Evolutionary conservation across 179 eudicot genomes (phyloP).

Genomic region (Carnegiea gigantea): DNA sequence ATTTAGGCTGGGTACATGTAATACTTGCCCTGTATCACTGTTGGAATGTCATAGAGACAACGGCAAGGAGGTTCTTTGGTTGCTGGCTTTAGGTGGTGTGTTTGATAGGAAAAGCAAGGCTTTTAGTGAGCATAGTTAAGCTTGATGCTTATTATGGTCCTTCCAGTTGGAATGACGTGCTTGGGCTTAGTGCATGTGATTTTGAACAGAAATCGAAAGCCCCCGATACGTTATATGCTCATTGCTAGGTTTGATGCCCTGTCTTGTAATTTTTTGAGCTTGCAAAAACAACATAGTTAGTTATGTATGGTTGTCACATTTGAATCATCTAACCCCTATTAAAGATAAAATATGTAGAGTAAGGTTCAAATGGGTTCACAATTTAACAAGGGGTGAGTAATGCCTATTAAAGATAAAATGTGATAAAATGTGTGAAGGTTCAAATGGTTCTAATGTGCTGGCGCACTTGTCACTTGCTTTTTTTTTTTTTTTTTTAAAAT

Average conservation of each 20-base stretch:
- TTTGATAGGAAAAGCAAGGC: neutral
- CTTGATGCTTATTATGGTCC: neutral
- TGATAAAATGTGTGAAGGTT: too few species aligned
- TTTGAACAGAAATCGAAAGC: neutral
- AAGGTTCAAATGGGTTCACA: too few species aligned
- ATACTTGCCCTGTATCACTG: neutral
- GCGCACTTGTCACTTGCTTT: too few species aligned
- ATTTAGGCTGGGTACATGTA: conserved; percentile 10
- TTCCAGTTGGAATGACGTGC: neutral
- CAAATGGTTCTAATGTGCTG: too few species aligned
- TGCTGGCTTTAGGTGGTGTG: neutral
- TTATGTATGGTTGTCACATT: too few species aligned
- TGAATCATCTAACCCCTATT: too few species aligned
- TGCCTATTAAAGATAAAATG: too few species aligned
- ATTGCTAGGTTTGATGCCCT: neutral
- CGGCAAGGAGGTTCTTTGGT: neutral
- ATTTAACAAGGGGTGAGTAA: too few species aligned
- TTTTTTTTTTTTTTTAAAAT: too few species aligned
- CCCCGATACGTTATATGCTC: neutral
- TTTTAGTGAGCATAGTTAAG: neutral
- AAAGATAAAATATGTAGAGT: too few species aligned
- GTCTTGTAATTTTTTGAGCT: neutral
- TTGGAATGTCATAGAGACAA: neutral
- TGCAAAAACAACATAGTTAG: neutral
- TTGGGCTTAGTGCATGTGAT: neutral